phyloP scores from a whole-genome alignment of 371 early-diverging fungal species.

The Racocetra persica region DNA sequence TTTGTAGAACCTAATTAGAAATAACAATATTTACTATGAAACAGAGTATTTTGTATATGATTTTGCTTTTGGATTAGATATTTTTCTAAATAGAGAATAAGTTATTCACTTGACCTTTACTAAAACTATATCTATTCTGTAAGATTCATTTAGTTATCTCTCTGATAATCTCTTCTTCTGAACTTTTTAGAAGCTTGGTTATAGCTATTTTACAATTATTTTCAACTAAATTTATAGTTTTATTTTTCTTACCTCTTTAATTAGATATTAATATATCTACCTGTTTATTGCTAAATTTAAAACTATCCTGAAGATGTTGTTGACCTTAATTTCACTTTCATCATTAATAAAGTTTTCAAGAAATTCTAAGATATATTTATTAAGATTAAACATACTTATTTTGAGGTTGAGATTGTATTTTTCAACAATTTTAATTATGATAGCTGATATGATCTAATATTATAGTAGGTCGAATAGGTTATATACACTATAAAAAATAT shows the following conservation, averaged over 20 bases:
- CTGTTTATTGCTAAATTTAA: slow-evolving; percentile 33
- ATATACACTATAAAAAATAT: slow-evolving; percentile 33
- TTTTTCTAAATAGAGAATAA: no score
- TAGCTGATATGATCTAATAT: no score
- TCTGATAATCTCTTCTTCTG: slow-evolving; percentile 4
- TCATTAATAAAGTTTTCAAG: not conserved
- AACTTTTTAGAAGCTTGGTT: not conserved
- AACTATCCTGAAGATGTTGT: not conserved
- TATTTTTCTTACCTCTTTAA: slow-evolving; percentile 4
- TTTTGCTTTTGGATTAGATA: no score
- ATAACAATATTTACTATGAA: no score
- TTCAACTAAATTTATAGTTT: slow-evolving; percentile 21
- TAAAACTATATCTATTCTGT: slow-evolving; percentile 11
- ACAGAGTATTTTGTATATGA: no score
- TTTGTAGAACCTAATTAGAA: no score
- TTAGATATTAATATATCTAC: slow-evolving; percentile 24
- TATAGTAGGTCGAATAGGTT: no score
- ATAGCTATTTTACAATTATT: not conserved
- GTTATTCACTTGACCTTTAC: not conserved
- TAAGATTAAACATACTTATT: no score
- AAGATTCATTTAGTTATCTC: not conserved
- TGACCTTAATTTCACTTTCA: slow-evolving; percentile 17
- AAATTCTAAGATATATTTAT: no score
- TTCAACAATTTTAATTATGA: no score
- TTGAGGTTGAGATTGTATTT: no score